phyloP scores from a whole-genome alignment of 2,329 filamentous ascomycete species.

The Metarhizium anisopliae region DNA sequence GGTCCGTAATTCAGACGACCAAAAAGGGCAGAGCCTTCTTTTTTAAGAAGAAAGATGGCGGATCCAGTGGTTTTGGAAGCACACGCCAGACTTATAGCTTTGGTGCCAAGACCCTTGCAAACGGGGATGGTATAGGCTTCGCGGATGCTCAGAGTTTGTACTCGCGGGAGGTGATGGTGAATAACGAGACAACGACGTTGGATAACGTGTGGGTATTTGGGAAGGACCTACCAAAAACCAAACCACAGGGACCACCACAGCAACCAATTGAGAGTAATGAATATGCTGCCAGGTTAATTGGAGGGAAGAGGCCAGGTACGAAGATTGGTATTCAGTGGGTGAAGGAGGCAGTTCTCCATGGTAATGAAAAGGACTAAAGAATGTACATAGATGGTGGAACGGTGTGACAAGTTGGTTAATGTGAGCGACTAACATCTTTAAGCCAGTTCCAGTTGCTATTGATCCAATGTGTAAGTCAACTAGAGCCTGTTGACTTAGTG shows the following conservation, averaged over 20 bases:
- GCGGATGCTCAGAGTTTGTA: constrained; percentile 37
- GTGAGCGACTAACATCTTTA: no score
- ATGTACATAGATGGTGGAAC: background rate
- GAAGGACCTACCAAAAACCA: background rate
- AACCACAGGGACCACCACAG: background rate
- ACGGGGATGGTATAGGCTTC: constrained; percentile 1
- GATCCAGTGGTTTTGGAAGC: constrained; percentile 41
- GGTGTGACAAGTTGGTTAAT: no score
- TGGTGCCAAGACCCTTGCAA: constrained; percentile 21
- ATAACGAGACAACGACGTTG: constrained; percentile 41
- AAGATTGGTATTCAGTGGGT: background rate
- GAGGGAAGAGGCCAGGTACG: background rate
- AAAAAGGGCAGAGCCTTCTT: constrained; percentile 52
- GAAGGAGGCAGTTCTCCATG: background rate
- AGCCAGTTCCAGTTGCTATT: no score
- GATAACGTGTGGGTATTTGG: constrained; percentile 30
- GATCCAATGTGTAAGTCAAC: no score
- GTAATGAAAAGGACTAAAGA: background rate
- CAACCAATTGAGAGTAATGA: background rate
- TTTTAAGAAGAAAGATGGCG: constrained; percentile 34
- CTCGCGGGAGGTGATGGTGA: constrained; percentile 43
- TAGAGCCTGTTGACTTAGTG: no score
- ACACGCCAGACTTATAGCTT: constrained; percentile 50
- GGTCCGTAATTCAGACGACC: constrained; percentile 33
- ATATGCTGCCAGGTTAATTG: background rate